Base-by-base conservation (phyloP, 345 rosid species). In the Limnanthes douglasii region DNA sequence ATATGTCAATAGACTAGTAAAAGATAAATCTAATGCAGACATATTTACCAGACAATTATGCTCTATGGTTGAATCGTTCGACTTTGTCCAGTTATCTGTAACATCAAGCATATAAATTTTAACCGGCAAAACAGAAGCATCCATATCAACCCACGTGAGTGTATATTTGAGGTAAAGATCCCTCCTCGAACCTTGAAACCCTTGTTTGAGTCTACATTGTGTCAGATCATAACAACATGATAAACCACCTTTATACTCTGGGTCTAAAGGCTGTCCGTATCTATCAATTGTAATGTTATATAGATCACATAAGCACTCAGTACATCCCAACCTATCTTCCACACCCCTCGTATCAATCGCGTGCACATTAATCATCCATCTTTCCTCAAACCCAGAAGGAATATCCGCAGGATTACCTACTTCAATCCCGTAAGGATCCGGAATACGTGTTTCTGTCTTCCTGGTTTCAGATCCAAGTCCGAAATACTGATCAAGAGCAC, bases 401-500 rank as follows among this genome's bases (percentile, higher is more conserved):
- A 45, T 64, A 22, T 66, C 76, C 11, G 46, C 54, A 10, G 80
- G 90, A 43, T 71, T 71, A 17, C 71, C 86, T 15, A 88, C 31
- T 50, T 78, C 90, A 19, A 88, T 68, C 3, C 86, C 97, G 13
- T 69, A 83, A 41, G 95, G 97, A 54, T 79, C 90, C 3, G 95
- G 95, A 50, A 83, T 16, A 31, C 53, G 31, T 2, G 90, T 78
- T 0, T 39, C 61, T 0, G 95, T 78, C 46, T 42, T 59, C 15
- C 97, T 47, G 2, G 95, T 83, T 51, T 88, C 95, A 11, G 97
- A 88, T 20, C 97, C 95, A 32, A 69, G 62, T 6, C 97, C 97
- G 29, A 57, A 78, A 47, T 45, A 69, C 41, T 83, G 95, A 1
- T 68, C 55, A 21, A 69, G 58, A 8, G 6, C 1, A 35, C 1